A percentile compares a stretch with the other conserved stretches of the same genome.
Conservation (phyloP, 140 eudicot genomes). For the Flaveria floridana region DNA sequence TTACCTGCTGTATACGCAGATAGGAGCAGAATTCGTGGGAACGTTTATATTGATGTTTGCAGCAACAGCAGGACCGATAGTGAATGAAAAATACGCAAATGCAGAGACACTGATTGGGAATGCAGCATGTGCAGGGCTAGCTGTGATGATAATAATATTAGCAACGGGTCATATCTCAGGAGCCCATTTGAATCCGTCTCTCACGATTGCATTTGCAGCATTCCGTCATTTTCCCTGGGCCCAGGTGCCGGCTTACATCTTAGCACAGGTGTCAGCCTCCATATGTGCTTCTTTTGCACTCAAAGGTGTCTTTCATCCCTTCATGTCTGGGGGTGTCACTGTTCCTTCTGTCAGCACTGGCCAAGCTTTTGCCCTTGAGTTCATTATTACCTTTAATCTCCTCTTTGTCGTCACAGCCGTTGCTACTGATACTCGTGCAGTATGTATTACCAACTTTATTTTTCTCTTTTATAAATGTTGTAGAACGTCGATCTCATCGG, state of each 20-base stretch:
- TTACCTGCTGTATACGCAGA: slow-evolving; percentile 30
- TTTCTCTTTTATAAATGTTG: slow-evolving; percentile 26
- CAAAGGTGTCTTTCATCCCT: slow-evolving; percentile 76
- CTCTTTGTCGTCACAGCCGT: slow-evolving; percentile 84
- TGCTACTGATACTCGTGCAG: slow-evolving; percentile 88
- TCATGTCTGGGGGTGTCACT: slow-evolving; percentile 78
- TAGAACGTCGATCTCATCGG: background rate
- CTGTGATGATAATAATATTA: slow-evolving; percentile 67
- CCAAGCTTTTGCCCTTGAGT: slow-evolving; percentile 82
- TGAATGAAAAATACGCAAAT: slow-evolving; percentile 64
- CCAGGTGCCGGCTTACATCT: slow-evolving; percentile 74
- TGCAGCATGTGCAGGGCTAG: slow-evolving; percentile 85
- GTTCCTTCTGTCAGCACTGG: slow-evolving; percentile 67
- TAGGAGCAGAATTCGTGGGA: slow-evolving; percentile 84
- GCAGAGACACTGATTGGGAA: slow-evolving; percentile 65
- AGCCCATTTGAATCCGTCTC: slow-evolving; percentile 80
- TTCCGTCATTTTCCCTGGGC: slow-evolving; percentile 83
- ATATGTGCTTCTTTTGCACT: slow-evolving; percentile 82
- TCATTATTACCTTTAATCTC: slow-evolving; percentile 70
- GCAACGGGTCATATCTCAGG: slow-evolving; percentile 88
- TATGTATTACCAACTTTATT: slow-evolving; percentile 26
- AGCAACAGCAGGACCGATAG: slow-evolving; percentile 80
- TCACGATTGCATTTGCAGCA: slow-evolving; percentile 74
- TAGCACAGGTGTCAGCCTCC: slow-evolving; percentile 76
- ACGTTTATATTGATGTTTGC: slow-evolving; percentile 76